These are phyloP conservation scores for Entomortierella parvispora DNA, from an alignment of 192 early-diverging fungal genomes.

Conservation along the genomic window DNA sequence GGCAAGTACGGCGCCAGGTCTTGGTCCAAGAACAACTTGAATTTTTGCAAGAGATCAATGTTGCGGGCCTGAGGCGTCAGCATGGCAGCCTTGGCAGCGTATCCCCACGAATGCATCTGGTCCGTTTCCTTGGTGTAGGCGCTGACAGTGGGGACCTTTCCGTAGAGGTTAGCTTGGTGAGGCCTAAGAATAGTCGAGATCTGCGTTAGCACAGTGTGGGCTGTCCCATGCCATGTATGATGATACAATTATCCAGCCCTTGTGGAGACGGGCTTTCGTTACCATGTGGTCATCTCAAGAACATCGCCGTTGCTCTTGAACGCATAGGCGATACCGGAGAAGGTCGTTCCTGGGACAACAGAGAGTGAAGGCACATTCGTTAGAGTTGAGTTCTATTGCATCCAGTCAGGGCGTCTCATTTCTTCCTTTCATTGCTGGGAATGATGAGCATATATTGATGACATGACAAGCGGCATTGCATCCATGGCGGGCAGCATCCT, in stretches of 20 bases:
- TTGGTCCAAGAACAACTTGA: conserved; percentile 55
- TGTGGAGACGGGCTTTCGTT: not conserved
- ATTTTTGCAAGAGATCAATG: conserved; percentile 51
- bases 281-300: conserved; percentile 60
- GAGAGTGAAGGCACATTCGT: not conserved
- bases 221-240: no score
- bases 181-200: conserved; percentile 51
- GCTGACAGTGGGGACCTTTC: conserved; percentile 55
- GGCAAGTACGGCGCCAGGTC: conserved; percentile 50
- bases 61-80: conserved; percentile 45
- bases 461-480: no score
- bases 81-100: conserved; percentile 50
- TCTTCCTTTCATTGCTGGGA: no score
- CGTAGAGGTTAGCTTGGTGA: conserved; percentile 52
- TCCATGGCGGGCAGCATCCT: no score
- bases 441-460: no score
- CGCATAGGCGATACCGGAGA: conserved; percentile 61
- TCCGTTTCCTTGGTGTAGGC: conserved; percentile 51
- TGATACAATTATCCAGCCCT: not conserved
- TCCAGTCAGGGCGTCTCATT: not conserved
- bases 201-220: no score
- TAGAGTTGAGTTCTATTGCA: not conserved
- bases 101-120: conserved; percentile 57
- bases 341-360: conserved; percentile 40
- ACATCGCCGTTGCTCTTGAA: conserved; percentile 58